Base-by-base conservation (phyloP, 2,329 filamentous ascomycete species). In the Cryphonectria parasitica region DNA sequence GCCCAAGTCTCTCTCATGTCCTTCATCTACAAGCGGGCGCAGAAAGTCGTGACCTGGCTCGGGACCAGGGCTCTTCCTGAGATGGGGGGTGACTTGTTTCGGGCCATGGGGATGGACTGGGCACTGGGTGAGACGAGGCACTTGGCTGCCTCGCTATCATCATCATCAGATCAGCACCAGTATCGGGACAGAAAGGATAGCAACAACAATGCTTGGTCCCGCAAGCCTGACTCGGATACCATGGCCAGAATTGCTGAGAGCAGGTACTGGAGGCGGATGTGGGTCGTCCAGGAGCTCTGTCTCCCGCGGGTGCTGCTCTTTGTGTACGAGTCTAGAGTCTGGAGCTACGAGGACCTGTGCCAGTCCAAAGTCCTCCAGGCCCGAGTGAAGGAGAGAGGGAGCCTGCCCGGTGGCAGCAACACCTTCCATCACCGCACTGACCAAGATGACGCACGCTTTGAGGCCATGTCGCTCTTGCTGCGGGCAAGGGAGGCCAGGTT, bases 11-110 rank as follows among this genome's bases (percentile, higher is more conserved):
- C 34, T 5, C 34, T 39, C 17, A 72, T 61, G 66, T 56, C 52
- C 36, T 41, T 41, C 17, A 34, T 68, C 2, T 71, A 71, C 19
- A 52, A 25, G 31, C 22, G 22, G 5, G 64, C 69, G 10, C n/a
- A 39, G 31, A 36, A n/a, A 13, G 69, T 70, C 1, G 28, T 70
- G 17, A 43, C 56, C 25, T 70, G 69, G 69, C 64, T 70, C 39
- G 64, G 64, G 25, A 15, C 54, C 7, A 31, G 54, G 13, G 19
- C 25, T 56, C 19, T 13, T 34, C 34, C 34, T 34, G 31, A 28
- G 28, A n/a, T n/a, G n/a, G n/a, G n/a, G n/a, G n/a, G n/a, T n/a
- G n/a, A n/a, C n/a, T 34, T 28, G 15, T 34, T 58, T 15, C 54
- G 54, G 28, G 31, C 54, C 28, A 58, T 58, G 54, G 28, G 31